Evolutionary conservation across 192 early-diverging fungal genomes (phyloP), one percentile per base, ranked within the genome.

Genomic region (Globomyces pollinis-pini): DNA sequence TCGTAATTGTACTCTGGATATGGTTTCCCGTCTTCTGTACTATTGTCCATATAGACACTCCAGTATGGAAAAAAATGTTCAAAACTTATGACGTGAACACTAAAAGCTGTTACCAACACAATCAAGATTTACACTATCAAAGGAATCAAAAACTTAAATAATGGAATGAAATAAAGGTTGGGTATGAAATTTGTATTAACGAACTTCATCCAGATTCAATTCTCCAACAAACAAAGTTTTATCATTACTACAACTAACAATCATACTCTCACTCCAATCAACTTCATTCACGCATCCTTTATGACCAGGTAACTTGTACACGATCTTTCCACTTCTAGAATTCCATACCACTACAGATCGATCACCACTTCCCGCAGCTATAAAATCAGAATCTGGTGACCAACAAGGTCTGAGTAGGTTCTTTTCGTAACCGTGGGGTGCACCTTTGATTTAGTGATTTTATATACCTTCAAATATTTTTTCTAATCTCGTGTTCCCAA

Each of bases 361-460:
- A 59, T 99, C 96, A 2, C 84, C 92, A 28, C 66, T 61, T 8
- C 94, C 96, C 9, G 82, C 77, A 0, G 89, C 94, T 33, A 94
- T 81, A 73, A 87, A 88, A 42, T 76, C 74, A 13, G 88, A 91
- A 61, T 95, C 89, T 2, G 80, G 74, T 15, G 88, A 88, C 88
- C 94, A 96, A 18, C 89, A 85, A 0, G 94, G 93, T 20, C 84
- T 77, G 30, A 97, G 81, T 34, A 99, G 74, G 52, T 93, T 93
- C 77, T 90, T 91, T 57, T 99, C 96, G 62, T 89, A 93, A 15
- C 92, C 93, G 59, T 97, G 92, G 23, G 93, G 91, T 2, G 94
- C 94, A 4, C 93, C 90, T 63, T 62, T 31, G 1, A 41, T 16
- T 20, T 36, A 20, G 32, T 36, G 13, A 43, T 8, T 28, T 24